Conservation (phyloP, 176 grass and related monocot genomes). For the Puccinellia tenuiflora region DNA sequence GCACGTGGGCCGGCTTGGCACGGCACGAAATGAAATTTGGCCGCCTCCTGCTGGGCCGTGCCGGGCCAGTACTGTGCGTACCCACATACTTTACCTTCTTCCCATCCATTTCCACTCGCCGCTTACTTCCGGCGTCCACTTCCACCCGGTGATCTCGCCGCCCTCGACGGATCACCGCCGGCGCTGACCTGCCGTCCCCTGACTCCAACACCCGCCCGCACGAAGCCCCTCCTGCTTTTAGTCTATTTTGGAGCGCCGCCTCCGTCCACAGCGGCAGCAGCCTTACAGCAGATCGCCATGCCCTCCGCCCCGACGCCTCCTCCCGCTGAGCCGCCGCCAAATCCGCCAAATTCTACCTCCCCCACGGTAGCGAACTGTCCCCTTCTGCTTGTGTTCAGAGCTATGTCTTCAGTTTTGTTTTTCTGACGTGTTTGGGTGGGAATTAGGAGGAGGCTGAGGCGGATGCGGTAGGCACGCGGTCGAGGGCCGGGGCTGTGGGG, state of each 20-base stretch:
- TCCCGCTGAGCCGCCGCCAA: constrained; percentile 13
- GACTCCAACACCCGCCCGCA: not conserved
- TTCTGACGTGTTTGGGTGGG: not conserved
- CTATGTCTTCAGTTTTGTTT: not conserved
- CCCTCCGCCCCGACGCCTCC: not conserved
- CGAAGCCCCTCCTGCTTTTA: not conserved
- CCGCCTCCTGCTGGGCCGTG: too few species aligned
- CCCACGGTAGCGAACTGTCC: not conserved
- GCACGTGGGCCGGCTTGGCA: too few species aligned
- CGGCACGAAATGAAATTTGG: too few species aligned
- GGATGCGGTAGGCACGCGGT: not conserved
- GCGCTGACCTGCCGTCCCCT: not conserved
- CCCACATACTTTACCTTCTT: too few species aligned
- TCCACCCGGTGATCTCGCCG: constrained; percentile 28
- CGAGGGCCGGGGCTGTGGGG: constrained; percentile 19
- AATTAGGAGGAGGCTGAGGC: constrained; percentile 25
- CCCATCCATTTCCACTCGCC: not conserved
- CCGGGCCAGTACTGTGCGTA: too few species aligned
- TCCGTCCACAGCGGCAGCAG: not conserved
- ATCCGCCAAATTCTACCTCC: not conserved
- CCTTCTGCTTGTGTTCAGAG: not conserved
- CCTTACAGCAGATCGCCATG: constrained; percentile 20
- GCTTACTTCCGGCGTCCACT: not conserved
- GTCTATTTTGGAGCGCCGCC: not conserved
- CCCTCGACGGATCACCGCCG: not conserved